Evolutionary conservation across 2,329 filamentous ascomycete genomes (phyloP), one percentile per base, ranked within the genome.

Genomic region (Neofusicoccum ribis): DNA sequence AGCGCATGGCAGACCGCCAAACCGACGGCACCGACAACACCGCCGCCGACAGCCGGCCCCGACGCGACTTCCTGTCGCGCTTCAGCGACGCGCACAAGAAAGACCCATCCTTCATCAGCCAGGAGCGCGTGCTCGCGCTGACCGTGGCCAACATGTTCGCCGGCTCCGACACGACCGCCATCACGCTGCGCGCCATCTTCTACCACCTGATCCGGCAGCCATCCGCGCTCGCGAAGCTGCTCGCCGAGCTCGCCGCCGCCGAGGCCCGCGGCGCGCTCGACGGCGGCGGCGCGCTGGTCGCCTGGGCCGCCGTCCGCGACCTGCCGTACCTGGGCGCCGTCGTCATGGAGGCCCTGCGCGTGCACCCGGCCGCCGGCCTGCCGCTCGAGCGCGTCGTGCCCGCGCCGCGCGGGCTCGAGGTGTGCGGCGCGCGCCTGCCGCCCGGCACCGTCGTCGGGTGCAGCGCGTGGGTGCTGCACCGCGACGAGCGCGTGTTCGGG

Each of bases 361-460:
- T 85, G 11, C 82, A 85, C 67, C 83, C 84, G 0, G 78, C 76
- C 2, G 75, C 85, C 2, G 80, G 77, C 9, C 77, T 85, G 68
- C 70, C 80, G 0, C 80, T 85, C 15, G 82, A 86, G 70, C 82
- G 85, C 1, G 71, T 82, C 0, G 84, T 82, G 0, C 84, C 84
- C 0, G 50, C 69, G 0, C 72, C 69, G 5, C 80, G 82, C 0
- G 64, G 77, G 3, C 69, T 80, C 6, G 70, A 23, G 11, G 68
- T 67, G 17, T 31, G 64, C 41, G 36, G 64, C 2, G 27, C 23
- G 14, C 36, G 12, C 31, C 4, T 64, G n/a, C 46, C 58, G 5
- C 36, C 14, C 7, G 64, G 59, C 17, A 66, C 64, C 12, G 39
- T 47, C 9, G 59, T 66, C 14, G 58, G 59, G 12, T 52, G 47